Evolutionary conservation across 1,284 basidiomycete genomes (phyloP).

Genomic region (Moesziomyces globuligerus): DNA sequence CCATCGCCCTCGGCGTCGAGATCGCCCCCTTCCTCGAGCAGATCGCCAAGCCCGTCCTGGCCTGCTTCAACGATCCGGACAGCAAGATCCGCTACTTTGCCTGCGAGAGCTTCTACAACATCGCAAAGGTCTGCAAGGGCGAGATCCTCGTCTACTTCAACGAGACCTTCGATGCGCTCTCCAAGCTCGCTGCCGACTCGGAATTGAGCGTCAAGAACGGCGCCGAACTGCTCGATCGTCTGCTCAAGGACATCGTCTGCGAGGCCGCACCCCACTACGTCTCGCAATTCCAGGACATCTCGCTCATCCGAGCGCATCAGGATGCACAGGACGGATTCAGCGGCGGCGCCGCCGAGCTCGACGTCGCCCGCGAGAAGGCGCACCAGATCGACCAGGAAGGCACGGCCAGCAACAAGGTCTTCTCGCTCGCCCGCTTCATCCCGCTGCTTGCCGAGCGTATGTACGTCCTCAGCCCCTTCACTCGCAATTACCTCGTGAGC

Average conservation of each 20-base stretch:
- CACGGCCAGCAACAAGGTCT: slow-evolving; percentile 70
- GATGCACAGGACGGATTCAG: slow-evolving; percentile 62
- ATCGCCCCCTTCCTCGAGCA: slow-evolving; percentile 92
- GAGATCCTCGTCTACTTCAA: slow-evolving; percentile 98
- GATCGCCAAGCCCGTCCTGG: slow-evolving; percentile 88
- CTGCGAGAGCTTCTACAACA: slow-evolving; percentile 97
- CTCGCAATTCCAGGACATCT: slow-evolving; percentile 80
- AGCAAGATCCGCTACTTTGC: slow-evolving; percentile 96
- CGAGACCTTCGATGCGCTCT: slow-evolving; percentile 94
- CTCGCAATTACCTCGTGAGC: slow-evolving; percentile 91
- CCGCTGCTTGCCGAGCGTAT: slow-evolving; percentile 92
- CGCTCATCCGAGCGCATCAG: slow-evolving; percentile 72
- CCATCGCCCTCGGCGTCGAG: slow-evolving; percentile 92
- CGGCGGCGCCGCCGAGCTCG: slow-evolving; percentile 59
- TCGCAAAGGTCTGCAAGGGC: slow-evolving; percentile 93
- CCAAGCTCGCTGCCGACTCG: slow-evolving; percentile 96
- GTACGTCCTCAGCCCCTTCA: slow-evolving; percentile 94
- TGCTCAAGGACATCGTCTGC: slow-evolving; percentile 96
- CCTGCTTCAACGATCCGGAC: slow-evolving; percentile 93
- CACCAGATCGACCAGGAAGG: slow-evolving; percentile 42
- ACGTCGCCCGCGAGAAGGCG: slow-evolving; percentile 64
- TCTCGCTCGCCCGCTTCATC: slow-evolving; percentile 93
- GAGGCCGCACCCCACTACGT: slow-evolving; percentile 96
- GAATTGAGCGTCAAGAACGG: slow-evolving; percentile 98
- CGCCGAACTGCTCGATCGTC: slow-evolving; percentile 94